Conservation (phyloP, 192 early-diverging fungal genomes). For the Coemansia sp. region DNA sequence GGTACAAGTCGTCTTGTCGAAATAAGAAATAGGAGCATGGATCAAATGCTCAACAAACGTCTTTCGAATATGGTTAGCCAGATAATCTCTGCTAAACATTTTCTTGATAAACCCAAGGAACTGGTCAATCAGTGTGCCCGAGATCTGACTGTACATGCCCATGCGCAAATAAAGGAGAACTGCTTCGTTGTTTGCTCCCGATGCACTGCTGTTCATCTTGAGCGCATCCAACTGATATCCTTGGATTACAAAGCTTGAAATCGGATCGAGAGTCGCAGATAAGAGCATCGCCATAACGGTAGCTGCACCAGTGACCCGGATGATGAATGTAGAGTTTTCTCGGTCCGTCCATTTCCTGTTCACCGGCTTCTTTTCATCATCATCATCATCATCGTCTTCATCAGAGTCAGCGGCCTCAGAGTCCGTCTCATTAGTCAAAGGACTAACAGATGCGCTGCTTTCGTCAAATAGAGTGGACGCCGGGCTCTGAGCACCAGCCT, state of each 20-base stretch:
- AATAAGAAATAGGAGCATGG: neutral
- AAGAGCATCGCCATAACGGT: neutral
- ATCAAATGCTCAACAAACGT: neutral
- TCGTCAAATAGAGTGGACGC: too few species aligned
- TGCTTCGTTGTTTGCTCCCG: too few species aligned
- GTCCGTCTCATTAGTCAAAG: too few species aligned
- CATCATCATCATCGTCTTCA: neutral
- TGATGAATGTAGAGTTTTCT: constrained; percentile 50
- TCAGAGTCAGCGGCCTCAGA: constrained; percentile 1
- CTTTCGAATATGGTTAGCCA: too few species aligned
- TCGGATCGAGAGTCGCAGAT: neutral
- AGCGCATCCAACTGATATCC: neutral
- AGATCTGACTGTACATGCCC: too few species aligned
- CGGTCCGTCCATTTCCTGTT: constrained; percentile 16
- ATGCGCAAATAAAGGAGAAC: too few species aligned
- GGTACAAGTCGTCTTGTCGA: neutral
- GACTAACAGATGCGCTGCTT: too few species aligned
- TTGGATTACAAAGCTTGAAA: neutral
- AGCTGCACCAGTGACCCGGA: constrained; percentile 5
- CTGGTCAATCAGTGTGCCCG: too few species aligned
- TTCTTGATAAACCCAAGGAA: too few species aligned
- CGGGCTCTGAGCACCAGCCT: too few species aligned
- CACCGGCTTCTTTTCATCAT: neutral
- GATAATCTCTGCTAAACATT: too few species aligned
- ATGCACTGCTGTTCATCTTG: neutral